Evolutionary conservation across 352 stramenopile genomes (phyloP).

Genomic region (Pythium diclinum): DNA sequence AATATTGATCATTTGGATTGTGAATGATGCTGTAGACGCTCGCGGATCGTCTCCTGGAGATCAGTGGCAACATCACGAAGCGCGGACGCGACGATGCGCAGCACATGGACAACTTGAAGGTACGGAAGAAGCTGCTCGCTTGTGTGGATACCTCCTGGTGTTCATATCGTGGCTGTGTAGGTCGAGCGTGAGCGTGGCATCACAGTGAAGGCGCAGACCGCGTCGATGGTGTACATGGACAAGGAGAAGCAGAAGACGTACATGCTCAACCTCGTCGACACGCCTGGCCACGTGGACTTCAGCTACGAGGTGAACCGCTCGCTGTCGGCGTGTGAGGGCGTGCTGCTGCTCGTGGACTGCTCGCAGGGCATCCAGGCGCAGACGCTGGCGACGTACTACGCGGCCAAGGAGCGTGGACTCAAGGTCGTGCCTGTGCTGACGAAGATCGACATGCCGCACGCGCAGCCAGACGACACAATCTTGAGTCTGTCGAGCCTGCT

Average conservation of each 20-base stretch:
- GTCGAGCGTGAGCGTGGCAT: constrained; percentile 98
- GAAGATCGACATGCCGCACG: constrained; percentile 97
- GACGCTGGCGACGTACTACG: constrained; percentile 96
- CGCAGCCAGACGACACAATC: constrained; percentile 90
- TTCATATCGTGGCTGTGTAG: constrained; percentile 19
- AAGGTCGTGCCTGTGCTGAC: constrained; percentile 96
- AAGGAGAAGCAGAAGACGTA: constrained; percentile 69
- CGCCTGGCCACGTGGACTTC: constrained; percentile 97
- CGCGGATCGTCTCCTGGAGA: constrained; percentile 88
- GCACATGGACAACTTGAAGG: constrained; percentile 91
- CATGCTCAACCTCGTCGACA: constrained; percentile 97
- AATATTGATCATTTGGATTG: neutral
- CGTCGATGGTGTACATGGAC: constrained; percentile 93
- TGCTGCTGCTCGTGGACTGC: constrained; percentile 97
- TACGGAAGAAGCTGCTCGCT: constrained; percentile 5
- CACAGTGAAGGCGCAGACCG: constrained; percentile 98
- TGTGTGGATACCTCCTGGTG: neutral
- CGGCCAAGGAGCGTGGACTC: constrained; percentile 95
- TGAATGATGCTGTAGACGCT: constrained; percentile 51
- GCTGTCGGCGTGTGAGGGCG: constrained; percentile 95
- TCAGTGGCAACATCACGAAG: constrained; percentile 87
- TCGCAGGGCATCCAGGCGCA: constrained; percentile 98
- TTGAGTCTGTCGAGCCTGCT: constrained; percentile 73
- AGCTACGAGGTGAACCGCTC: constrained; percentile 97
- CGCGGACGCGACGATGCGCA: constrained; percentile 81